Evolutionary conservation across 192 early-diverging fungal species (phyloP).

Genomic region (Powellomyces hirtus): DNA sequence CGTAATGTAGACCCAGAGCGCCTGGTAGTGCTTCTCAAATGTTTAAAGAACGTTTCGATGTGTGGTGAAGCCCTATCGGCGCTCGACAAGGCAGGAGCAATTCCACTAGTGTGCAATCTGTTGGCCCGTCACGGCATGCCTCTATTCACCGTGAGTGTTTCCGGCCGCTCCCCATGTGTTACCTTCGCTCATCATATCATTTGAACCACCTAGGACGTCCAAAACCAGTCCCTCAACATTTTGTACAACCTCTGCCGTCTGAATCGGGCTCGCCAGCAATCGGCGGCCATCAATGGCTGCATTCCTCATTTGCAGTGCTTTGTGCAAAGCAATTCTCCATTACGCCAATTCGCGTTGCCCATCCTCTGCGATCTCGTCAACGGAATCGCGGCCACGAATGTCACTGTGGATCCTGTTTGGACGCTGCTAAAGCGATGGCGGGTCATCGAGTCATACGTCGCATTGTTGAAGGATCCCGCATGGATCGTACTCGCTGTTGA

Average conservation of each 20-base stretch:
- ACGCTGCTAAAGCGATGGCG: not conserved
- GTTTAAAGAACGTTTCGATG: constrained; percentile 63
- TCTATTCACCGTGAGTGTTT: constrained; percentile 6
- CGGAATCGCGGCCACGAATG: constrained; percentile 7
- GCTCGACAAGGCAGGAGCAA: constrained; percentile 46
- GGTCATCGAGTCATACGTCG: constrained; percentile 44
- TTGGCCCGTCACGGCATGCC: constrained; percentile 29
- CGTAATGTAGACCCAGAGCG: constrained; percentile 35
- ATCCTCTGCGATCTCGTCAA: constrained; percentile 62
- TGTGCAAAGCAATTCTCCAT: constrained; percentile 40
- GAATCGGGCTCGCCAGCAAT: constrained; percentile 53
- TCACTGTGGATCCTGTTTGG: not conserved
- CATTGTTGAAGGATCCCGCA: constrained; percentile 50
- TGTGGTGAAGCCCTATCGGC: constrained; percentile 51
- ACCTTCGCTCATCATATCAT: not conserved
- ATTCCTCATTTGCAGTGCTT: constrained; percentile 56
- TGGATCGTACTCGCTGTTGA: constrained; percentile 64
- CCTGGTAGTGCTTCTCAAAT: constrained; percentile 53
- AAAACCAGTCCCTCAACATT: constrained; percentile 57
- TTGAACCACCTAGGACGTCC: constrained; percentile 56
- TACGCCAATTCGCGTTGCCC: constrained; percentile 63
- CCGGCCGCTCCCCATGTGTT: not conserved
- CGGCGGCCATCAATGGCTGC: constrained; percentile 52
- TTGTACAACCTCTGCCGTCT: constrained; percentile 63
- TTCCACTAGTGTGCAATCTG: constrained; percentile 46